These are phyloP conservation scores for Plasmodium billcollinsi DNA, from an alignment of 169 alveolate genomes.

Conservation along the genomic window DNA sequence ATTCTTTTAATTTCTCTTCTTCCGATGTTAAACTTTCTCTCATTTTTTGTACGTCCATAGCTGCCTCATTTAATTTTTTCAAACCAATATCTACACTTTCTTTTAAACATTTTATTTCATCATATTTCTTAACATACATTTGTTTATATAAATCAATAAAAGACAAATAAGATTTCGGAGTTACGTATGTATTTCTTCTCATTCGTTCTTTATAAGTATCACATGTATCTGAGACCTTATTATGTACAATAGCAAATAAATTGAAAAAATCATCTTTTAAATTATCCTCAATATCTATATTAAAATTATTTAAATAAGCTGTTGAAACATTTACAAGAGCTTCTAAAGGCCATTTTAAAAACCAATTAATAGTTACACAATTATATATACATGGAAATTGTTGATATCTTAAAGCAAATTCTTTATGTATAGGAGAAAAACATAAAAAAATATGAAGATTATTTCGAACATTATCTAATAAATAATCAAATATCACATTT, in stretches of 20 bases:
- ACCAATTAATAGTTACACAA: conserved; percentile 97
- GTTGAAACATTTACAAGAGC: conserved; percentile 96
- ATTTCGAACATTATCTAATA: conserved; percentile 95
- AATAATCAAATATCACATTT: conserved; percentile 80
- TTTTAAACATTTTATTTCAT: conserved; percentile 92
- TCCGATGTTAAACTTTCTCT: conserved; percentile 94
- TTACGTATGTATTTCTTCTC: conserved; percentile 97
- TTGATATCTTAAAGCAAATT: conserved; percentile 96
- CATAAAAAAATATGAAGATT: conserved; percentile 95
- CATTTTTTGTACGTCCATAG: conserved; percentile 93
- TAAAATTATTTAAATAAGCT: conserved; percentile 90
- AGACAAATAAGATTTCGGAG: conserved; percentile 96
- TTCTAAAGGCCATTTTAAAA: conserved; percentile 97
- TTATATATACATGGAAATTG: conserved; percentile 98
- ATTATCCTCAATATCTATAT: conserved; percentile 72
- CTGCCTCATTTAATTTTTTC: conserved; percentile 95
- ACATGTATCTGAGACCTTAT: conserved; percentile 92
- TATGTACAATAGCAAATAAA: conserved; percentile 85
- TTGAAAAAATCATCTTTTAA: conserved; percentile 49
- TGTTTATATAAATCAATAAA: conserved; percentile 95
- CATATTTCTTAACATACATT: conserved; percentile 92
- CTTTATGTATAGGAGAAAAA: conserved; percentile 97
- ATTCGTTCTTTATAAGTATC: conserved; percentile 93
- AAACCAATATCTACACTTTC: conserved; percentile 95
- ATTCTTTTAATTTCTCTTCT: conserved; percentile 93